Conservation (phyloP, 345 rosid genomes). For the Dipteronia sinensis region DNA sequence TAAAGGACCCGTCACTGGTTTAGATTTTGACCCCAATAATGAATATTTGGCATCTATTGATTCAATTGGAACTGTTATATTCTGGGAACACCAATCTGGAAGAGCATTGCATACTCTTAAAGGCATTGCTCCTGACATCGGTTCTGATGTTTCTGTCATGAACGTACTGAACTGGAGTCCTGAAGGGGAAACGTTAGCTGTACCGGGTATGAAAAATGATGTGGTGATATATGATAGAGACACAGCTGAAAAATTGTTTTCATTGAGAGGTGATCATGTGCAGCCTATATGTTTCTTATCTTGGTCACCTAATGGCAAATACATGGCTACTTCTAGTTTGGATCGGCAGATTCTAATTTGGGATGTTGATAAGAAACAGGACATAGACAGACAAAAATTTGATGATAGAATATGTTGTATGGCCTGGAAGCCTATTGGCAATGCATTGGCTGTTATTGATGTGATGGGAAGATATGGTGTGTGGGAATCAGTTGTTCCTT, state of each 20-base stretch:
- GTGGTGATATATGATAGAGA: conserved; percentile 91
- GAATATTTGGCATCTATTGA: conserved; percentile 88
- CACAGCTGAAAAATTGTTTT: conserved; percentile 83
- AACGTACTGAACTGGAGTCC: conserved; percentile 92
- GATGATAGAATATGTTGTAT: conserved; percentile 75
- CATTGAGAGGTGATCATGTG: conserved; percentile 80
- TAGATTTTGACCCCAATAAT: conserved; percentile 77
- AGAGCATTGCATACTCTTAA: conserved; percentile 56
- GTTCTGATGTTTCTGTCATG: conserved; percentile 55
- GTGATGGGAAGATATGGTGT: conserved; percentile 74
- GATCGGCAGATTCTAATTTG: conserved; percentile 88
- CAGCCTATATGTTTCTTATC: conserved; percentile 69
- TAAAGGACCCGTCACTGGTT: conserved; percentile 79
- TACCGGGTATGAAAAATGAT: conserved; percentile 86
- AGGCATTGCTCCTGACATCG: conserved; percentile 66
- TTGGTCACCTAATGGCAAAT: conserved; percentile 97
- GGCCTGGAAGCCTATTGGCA: conserved; percentile 90
- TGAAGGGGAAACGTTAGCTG: conserved; percentile 83
- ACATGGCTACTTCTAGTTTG: conserved; percentile 84
- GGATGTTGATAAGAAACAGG: conserved; percentile 86
- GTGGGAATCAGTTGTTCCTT: conserved; percentile 92
- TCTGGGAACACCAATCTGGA: conserved; percentile 91
- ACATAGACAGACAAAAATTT: conserved; percentile 82
- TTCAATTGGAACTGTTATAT: conserved; percentile 74
- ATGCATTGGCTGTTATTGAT: conserved; percentile 89